Evolutionary conservation across 345 rosid genomes (phyloP), one percentile per base, ranked within the genome.

Genomic region (Pistacia vera): DNA sequence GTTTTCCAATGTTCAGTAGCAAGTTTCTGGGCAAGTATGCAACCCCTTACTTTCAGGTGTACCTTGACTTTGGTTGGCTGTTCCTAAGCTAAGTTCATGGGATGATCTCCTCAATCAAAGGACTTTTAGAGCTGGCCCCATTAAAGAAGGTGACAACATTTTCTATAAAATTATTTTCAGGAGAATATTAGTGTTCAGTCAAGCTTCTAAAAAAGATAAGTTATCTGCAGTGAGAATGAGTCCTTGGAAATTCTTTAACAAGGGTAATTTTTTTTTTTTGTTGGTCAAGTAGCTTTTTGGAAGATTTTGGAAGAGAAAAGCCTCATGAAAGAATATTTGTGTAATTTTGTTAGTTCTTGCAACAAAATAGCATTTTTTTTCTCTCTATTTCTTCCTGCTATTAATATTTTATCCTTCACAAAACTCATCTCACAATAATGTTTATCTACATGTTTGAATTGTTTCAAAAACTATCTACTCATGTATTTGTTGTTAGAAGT

Each of bases 61-160:
- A 85, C 85, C 98, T 96, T 72, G 99, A 96, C 76, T 92, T 96
- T 73, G 98, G n/a, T 87, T 96, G 80, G 97, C 97, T 3, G 77
- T 93, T 86, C 99, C 98, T 38, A 91, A 96, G 86, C 97, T 96
- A 66, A 96, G 97, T 81, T 49, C 91, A 91, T 28, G 99, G 98
- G 66, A 96, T 96, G 98, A 85, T 83, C 75, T 90, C 98, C 68
- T 88, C 97, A 7, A 85, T 96, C 66, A 93, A 91, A 84, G 98
- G 91, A 81, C 97, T 96, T 33, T 81, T 96, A 84, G 97, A 93
- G 85, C 77, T 96, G 28, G 99, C 99, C 66, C 86, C 99, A 51
- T 48, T 76, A 71, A 91, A 89, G 65, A 96, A 96, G 98, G 99
- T 96, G 83, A 85, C 69, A 16, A 46, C 68, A 60, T 59, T 74